Evolutionary conservation across 257 asterid species (phyloP), one percentile per base, ranked within the genome.

Genomic region (Nicotiana sylvestris): DNA sequence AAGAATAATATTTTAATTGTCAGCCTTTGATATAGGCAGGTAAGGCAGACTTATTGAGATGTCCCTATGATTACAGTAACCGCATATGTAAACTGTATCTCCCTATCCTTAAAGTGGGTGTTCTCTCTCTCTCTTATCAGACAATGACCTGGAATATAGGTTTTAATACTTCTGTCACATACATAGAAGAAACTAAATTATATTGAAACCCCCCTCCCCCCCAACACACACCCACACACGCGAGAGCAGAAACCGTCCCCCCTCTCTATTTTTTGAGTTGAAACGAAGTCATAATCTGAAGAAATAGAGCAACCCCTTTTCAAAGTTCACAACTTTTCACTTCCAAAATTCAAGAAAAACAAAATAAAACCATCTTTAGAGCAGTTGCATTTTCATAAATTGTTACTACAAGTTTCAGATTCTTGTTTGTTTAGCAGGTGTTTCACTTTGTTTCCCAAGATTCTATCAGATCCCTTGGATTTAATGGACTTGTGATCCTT

Each of bases 401-500:
- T 74, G 2, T 70, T 43, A 43, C 33, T 5, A 43, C 27, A 12
- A 57, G 17, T 70, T 70, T 72, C 37, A 72, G 79, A 25, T 46
- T 72, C 61, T 72, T 72, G 79, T 46, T 72, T 6, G 61, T 72
- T 13, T 72, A 25, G 61, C 4, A 72, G 46, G 79, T 76, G 64
- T 76, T 13, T 25, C 3, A 1, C 39, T 37, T 46, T 68, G 83
- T 70, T 27, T 82, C 76, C 61, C 35, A 74, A 85, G 68, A 83
- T 55, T 27, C 83, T 57, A 12, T 78, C 88, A 88, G 91, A 88
- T 88, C 91, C 86, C 86, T 85, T 68, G 56, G 81, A 85, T 81
- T 82, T 84, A 43, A 86, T 86, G 89, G 85, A 67, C 74, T 83
- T 86, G 58, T 86, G 88, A 88, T 83, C 85, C 51, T 72, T 83